Conservation (phyloP, 768 basidiomycete species). For the Ephemerocybe angulata region DNA sequence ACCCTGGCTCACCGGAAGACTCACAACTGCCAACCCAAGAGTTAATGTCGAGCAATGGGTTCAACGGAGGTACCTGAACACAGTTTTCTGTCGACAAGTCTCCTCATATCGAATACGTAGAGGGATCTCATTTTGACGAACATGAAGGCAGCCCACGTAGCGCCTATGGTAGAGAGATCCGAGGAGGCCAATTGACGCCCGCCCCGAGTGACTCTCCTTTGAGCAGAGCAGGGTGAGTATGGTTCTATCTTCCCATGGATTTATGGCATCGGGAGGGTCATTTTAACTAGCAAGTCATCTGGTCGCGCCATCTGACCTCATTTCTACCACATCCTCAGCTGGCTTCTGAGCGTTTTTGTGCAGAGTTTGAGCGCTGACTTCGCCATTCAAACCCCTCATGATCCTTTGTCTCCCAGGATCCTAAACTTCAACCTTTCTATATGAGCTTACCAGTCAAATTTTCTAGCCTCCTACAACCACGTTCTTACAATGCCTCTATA, state of each 20-base stretch:
- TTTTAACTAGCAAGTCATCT: background rate
- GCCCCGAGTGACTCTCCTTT: slow-evolving; percentile 37
- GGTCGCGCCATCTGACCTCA: slow-evolving; percentile 29
- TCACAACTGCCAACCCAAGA: background rate
- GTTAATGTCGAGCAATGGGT: background rate
- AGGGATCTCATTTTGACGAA: background rate
- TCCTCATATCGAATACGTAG: too few species aligned
- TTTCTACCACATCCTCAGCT: slow-evolving; percentile 3
- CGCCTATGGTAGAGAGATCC: background rate
- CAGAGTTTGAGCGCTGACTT: slow-evolving; percentile 8
- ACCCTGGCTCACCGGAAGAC: background rate
- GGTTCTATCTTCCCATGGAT: background rate
- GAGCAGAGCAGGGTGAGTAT: slow-evolving; percentile 53
- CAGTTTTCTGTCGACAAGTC: too few species aligned
- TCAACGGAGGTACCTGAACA: background rate
- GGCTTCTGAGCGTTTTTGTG: slow-evolving; percentile 5
- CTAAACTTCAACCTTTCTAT: too few species aligned
- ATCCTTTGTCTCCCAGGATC: too few species aligned
- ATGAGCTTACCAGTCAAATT: too few species aligned
- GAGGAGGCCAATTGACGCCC: slow-evolving; percentile 12
- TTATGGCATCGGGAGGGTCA: slow-evolving; percentile 1
- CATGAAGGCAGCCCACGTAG: background rate
- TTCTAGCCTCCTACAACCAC: slow-evolving; percentile 44
- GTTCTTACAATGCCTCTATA: slow-evolving; percentile 39
- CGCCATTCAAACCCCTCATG: slow-evolving; percentile 14